phyloP scores from a whole-genome alignment of 2,329 filamentous ascomycete genomes.

The Bipolaris zeicola region DNA sequence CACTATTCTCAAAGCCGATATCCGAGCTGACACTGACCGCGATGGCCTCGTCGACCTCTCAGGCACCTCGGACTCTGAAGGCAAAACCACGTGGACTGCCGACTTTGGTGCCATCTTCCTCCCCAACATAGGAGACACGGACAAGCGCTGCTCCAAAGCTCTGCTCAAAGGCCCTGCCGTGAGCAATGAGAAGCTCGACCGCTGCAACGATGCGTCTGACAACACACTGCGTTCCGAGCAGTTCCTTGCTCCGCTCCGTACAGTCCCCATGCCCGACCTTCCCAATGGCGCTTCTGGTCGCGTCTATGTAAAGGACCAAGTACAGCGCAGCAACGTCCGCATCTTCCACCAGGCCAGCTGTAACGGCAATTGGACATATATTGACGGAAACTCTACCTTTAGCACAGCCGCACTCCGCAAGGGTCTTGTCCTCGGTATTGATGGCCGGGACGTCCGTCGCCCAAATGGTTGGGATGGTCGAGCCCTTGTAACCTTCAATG shows the following conservation, averaged over 20 bases:
- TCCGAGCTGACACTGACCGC: conserved; percentile 49
- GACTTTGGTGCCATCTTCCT: conserved; percentile 45
- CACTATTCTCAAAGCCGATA: conserved; percentile 16
- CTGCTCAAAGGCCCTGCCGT: not conserved
- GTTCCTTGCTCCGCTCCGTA: conserved; percentile 43
- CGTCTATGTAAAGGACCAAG: conserved; percentile 6
- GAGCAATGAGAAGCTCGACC: conserved; percentile 34
- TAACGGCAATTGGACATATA: conserved; percentile 5
- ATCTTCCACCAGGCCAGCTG: conserved; percentile 7
- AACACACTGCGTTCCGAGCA: conserved; percentile 40
- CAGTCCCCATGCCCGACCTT: conserved; percentile 26
- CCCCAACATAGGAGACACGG: conserved; percentile 46
- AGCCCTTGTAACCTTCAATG: conserved; percentile 30
- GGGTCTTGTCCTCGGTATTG: conserved; percentile 48
- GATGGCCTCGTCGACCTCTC: conserved; percentile 43
- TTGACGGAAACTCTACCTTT: conserved; percentile 30
- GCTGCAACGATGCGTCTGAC: conserved; percentile 48
- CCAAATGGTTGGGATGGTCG: conserved; percentile 19
- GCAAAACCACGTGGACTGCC: conserved; percentile 33
- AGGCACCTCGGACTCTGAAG: conserved; percentile 19
- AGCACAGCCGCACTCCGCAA: conserved; percentile 27
- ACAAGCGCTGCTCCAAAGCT: conserved; percentile 35
- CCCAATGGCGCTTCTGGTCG: not conserved
- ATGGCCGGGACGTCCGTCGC: conserved; percentile 38
- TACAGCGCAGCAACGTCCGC: conserved; percentile 9